Percentiles rank a stretch among this genome's conserved stretches.
Conservation (phyloP, 2,329 filamentous ascomycete genomes). For the Beauveria sp. region DNA sequence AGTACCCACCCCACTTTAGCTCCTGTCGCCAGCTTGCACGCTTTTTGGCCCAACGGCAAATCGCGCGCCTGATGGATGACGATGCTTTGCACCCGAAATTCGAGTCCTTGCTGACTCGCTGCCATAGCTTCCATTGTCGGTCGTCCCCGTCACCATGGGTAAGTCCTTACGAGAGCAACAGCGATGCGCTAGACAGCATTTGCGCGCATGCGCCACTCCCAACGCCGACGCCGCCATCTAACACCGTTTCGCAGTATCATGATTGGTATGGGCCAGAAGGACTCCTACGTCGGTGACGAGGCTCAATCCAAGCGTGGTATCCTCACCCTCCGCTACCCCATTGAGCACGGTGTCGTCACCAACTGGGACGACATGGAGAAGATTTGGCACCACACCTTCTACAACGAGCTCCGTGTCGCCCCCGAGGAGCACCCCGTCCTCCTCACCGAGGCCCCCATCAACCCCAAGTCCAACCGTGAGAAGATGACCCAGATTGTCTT, state of each 20-base stretch:
- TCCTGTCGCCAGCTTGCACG: slow-evolving; percentile 13
- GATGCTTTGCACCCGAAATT: background rate
- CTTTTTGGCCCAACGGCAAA: background rate
- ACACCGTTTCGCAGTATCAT: slow-evolving; percentile 68
- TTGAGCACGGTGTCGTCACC: slow-evolving; percentile 99
- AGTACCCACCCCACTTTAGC: slow-evolving; percentile 45
- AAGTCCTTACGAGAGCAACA: background rate
- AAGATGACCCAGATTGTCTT: slow-evolving; percentile 99
- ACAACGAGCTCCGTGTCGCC: slow-evolving; percentile 99
- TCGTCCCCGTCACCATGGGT: slow-evolving; percentile 73
- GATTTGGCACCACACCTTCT: slow-evolving; percentile 99
- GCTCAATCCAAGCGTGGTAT: slow-evolving; percentile 99
- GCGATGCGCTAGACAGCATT: background rate
- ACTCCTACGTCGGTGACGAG: slow-evolving; percentile 99
- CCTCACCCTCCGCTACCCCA: slow-evolving; percentile 97
- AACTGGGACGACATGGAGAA: slow-evolving; percentile 99
- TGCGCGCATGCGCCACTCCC: slow-evolving; percentile 4
- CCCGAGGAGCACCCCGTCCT: slow-evolving; percentile 99
- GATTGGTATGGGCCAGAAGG: slow-evolving; percentile 99
- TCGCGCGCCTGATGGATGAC: background rate
- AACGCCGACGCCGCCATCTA: slow-evolving; percentile 6
- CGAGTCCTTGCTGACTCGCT: background rate
- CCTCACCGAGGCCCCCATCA: slow-evolving; percentile 98
- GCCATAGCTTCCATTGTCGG: slow-evolving; percentile 74
- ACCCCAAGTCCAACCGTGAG: slow-evolving; percentile 99